These are phyloP conservation scores for Teunomyces atbi DNA, from an alignment of 805 yeast genomes.

Conservation along the genomic window DNA sequence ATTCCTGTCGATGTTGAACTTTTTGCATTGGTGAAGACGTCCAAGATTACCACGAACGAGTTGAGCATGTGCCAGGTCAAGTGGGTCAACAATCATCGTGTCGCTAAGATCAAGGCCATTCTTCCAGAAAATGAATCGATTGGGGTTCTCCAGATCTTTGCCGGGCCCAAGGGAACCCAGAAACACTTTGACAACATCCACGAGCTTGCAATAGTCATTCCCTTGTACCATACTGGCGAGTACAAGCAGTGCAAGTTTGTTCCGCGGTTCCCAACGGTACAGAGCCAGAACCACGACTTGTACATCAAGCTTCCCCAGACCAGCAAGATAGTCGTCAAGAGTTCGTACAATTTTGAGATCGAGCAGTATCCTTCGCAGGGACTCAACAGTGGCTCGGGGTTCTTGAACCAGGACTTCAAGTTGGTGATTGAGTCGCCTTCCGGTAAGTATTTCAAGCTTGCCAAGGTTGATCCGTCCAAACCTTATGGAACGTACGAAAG, in stretches of 20 bases:
- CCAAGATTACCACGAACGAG: conserved; percentile 46
- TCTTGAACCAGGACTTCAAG: conserved; percentile 46
- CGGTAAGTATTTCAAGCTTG: conserved; percentile 68
- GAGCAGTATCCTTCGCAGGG: conserved; percentile 60
- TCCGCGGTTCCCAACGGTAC: conserved; percentile 68
- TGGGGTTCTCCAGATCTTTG: conserved; percentile 75
- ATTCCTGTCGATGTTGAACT: conserved; percentile 72
- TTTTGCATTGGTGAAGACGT: conserved; percentile 55
- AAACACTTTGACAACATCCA: conserved; percentile 56
- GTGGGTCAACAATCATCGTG: conserved; percentile 61
- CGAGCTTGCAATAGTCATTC: conserved; percentile 71
- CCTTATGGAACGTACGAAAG: conserved; percentile 59
- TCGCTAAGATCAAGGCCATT: conserved; percentile 76
- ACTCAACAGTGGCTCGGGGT: conserved; percentile 34
- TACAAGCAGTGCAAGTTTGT: conserved; percentile 66
- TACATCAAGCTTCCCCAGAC: conserved; percentile 87
- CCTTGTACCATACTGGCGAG: conserved; percentile 69
- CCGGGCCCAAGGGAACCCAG: conserved; percentile 63
- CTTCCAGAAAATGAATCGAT: conserved; percentile 66
- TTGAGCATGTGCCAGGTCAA: conserved; percentile 74
- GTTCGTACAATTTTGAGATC: conserved; percentile 63
- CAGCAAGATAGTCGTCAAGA: conserved; percentile 52
- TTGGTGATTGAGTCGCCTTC: conserved; percentile 81
- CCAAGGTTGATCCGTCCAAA: conserved; percentile 44
- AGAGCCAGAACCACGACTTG: conserved; percentile 66